Evolutionary conservation across 2,329 filamentous ascomycete genomes (phyloP), one percentile per base, ranked within the genome.

Genomic region (Samsoniella hepiali): DNA sequence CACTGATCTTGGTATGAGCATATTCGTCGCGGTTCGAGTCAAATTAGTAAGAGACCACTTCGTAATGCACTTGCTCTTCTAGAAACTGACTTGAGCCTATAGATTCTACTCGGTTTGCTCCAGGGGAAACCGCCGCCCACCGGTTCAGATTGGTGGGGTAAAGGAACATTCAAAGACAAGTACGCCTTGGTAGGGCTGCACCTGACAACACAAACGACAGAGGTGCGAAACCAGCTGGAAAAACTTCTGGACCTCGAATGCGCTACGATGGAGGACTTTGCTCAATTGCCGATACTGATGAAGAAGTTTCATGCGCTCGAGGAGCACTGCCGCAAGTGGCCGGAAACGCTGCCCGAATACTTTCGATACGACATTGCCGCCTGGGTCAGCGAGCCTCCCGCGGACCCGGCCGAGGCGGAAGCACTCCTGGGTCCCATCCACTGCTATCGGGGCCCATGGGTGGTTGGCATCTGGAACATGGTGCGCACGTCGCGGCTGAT

Each of bases 131-230:
- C 44, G n/a, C 32, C 34, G 9, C 56, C 42, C 11, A 49, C 56
- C 1, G 15, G 13, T 3, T 36, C 42, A 6, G 56, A 59, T 22
- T 59, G 56, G 56, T 59, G 56, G 56, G 42, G 42, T 8, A 40
- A 50, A 31, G 56, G 56, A 22, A 59, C 56, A 8, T 59, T 49
- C 15, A 59, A 59, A 49, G 56, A 59, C 56, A 59, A n/a, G 11
- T 59, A 50, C 22, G 56, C 56, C 44, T 36, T 59, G 44, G 34
- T 49, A 29, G 42, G 56, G 8, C 56, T 59, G 8, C 42, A 59
- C 5, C 22, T 59, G 32, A 34, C 44, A 22, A 50, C 45, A 27
- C 29, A 40, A 31, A 32, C 56, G 5, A 29, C 32, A 29, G 56
- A 49, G 32, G 3, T 59, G 11, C 32, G 56, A 29, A 36, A 59